These are phyloP conservation scores for Dryas drummondii DNA, from an alignment of 306 rosid species.

Conservation along the genomic window DNA sequence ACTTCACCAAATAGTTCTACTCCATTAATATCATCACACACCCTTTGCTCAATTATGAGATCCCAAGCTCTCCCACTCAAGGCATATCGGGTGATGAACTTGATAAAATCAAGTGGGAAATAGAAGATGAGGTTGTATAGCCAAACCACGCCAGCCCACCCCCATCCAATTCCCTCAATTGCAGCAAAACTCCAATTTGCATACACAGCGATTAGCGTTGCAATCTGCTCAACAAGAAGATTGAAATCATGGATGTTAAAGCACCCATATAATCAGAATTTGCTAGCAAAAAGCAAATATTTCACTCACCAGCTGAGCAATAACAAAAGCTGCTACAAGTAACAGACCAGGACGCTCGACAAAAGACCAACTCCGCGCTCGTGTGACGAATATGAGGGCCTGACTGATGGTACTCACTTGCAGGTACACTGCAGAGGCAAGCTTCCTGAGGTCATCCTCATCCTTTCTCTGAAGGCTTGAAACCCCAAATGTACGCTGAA, in stretches of 20 bases:
- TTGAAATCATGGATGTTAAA: neutral
- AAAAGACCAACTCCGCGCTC: conserved; percentile 74
- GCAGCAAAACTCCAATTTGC: conserved; percentile 80
- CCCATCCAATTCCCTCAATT: conserved; percentile 82
- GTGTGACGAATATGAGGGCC: conserved; percentile 79
- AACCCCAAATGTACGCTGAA: conserved; percentile 76
- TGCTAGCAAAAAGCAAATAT: neutral
- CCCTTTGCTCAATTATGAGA: conserved; percentile 77
- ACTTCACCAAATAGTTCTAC: neutral
- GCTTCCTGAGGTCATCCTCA: conserved; percentile 49
- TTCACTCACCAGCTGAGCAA: conserved; percentile 77
- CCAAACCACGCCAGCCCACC: conserved; percentile 93
- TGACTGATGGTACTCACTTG: conserved; percentile 85
- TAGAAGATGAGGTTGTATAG: conserved; percentile 73
- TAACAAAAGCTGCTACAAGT: conserved; percentile 57
- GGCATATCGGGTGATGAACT: conserved; percentile 66
- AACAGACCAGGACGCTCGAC: conserved; percentile 73
- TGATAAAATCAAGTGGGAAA: conserved; percentile 74
- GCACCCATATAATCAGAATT: neutral
- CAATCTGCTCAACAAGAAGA: conserved; percentile 46
- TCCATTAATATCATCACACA: conserved; percentile 22
- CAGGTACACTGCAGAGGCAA: conserved; percentile 71
- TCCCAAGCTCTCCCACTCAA: conserved; percentile 88
- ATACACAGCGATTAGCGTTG: conserved; percentile 75
- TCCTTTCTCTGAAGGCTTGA: conserved; percentile 50